A percentile compares a stretch with the other conserved stretches of the same genome.
Evolutionary conservation across 768 basidiomycete genomes (phyloP).

Genomic region (Roridomyces roridus): DNA sequence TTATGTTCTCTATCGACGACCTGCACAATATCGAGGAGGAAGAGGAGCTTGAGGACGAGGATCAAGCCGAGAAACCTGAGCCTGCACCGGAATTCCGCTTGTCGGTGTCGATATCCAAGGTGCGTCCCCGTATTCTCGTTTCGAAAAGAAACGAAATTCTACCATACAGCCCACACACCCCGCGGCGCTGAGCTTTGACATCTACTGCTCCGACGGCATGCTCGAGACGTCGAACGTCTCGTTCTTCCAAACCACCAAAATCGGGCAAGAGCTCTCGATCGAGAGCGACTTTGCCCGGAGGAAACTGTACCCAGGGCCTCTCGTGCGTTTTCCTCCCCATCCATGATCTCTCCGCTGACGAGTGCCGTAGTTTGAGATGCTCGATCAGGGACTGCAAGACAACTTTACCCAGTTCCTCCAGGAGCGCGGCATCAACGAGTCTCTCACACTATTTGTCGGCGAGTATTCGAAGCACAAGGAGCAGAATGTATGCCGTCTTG

Average conservation of each 20-base stretch:
- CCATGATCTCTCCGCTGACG: neutral
- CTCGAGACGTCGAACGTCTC: conserved; percentile 88
- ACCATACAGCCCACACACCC: conserved; percentile 47
- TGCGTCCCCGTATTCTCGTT: conserved; percentile 32
- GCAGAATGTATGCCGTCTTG: conserved; percentile 73
- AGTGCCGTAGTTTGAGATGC: conserved; percentile 76
- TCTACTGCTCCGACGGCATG: conserved; percentile 76
- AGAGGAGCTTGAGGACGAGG: conserved; percentile 32
- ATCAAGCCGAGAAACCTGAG: conserved; percentile 16
- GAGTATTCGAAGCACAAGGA: conserved; percentile 91
- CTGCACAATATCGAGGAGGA: conserved; percentile 58
- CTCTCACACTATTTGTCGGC: conserved; percentile 83
- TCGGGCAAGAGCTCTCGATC: conserved; percentile 80
- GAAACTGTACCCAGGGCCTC: conserved; percentile 90
- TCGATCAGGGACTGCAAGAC: conserved; percentile 86
- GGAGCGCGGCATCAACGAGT: conserved; percentile 88
- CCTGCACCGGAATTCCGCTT: conserved; percentile 75
- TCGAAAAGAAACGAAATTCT: neutral
- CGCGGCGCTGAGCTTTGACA: conserved; percentile 80
- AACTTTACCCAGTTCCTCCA: conserved; percentile 87
- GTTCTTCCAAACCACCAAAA: conserved; percentile 73
- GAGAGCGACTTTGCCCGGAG: conserved; percentile 95
- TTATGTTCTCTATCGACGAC: conserved; percentile 95
- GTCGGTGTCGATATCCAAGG: conserved; percentile 87
- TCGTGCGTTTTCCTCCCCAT: conserved; percentile 47